Evolutionary conservation across 495 filamentous ascomycete genomes (phyloP).

Genomic region (Podospora australis): DNA sequence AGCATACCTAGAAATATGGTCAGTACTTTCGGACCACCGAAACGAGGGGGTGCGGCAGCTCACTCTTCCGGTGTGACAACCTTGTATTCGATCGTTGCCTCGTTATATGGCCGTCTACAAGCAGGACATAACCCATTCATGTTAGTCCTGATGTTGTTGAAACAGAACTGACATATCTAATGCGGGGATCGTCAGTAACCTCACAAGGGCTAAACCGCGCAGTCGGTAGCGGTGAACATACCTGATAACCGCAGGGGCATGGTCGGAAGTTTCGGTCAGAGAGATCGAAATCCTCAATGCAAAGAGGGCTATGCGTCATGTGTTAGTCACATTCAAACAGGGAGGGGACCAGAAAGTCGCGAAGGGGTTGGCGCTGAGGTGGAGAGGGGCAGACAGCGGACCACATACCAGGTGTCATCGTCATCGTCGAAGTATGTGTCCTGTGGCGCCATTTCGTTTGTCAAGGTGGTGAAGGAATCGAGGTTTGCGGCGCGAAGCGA

Average conservation of each 20-base stretch:
- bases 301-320: slow-evolving; percentile 68
- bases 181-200: slow-evolving; percentile 14
- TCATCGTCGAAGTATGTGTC: slow-evolving; percentile 97
- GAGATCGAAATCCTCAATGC: slow-evolving; percentile 97
- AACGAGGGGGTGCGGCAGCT: slow-evolving; percentile 1
- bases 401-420: slow-evolving; percentile 77
- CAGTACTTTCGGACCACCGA: slow-evolving; percentile 17
- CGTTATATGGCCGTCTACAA: slow-evolving; percentile 89
- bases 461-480: slow-evolving; percentile 10
- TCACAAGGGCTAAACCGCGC: slow-evolving; percentile 11
- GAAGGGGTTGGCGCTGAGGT: neutral
- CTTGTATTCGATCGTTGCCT: slow-evolving; percentile 94
- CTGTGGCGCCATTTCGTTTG: slow-evolving; percentile 63
- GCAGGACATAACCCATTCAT: slow-evolving; percentile 95
- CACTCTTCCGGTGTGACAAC: slow-evolving; percentile 91
- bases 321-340: no score
- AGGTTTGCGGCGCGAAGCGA: neutral
- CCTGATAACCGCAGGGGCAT: slow-evolving; percentile 97
- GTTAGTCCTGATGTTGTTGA: slow-evolving; percentile 94
- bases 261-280: slow-evolving; percentile 95
- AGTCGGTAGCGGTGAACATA: slow-evolving; percentile 36
- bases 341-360: slow-evolving; percentile 7
- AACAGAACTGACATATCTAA: slow-evolving; percentile 98
- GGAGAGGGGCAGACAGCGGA: slow-evolving; percentile 8
- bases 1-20: slow-evolving; percentile 36